A percentile compares a stretch with the other conserved stretches of the same genome.
phyloP scores from a whole-genome alignment of 106 monocot genomes.

The Alisma plantagoaquatica region DNA sequence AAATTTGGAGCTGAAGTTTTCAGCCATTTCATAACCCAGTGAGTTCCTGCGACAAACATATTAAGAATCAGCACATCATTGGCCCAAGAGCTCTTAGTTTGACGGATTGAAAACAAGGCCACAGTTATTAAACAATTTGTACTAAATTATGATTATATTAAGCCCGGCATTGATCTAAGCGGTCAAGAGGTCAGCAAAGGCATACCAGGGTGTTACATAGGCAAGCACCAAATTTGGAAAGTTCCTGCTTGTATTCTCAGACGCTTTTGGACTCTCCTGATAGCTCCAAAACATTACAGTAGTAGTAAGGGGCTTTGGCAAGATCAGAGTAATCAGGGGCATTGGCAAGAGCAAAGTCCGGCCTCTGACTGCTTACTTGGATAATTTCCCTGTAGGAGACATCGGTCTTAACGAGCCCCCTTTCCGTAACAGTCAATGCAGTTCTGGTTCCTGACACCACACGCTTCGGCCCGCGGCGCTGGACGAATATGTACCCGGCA shows the following conservation, averaged over 20 bases:
- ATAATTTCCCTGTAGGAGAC: constrained; percentile 54
- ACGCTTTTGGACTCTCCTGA: constrained; percentile 56
- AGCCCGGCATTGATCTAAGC: too few relatives aligned
- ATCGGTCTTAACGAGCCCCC: constrained; percentile 54
- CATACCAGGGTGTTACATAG: constrained; percentile 89
- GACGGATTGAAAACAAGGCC: not conserved
- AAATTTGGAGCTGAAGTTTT: constrained; percentile 57
- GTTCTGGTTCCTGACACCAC: not conserved
- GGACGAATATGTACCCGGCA: constrained; percentile 11
- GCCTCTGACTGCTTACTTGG: constrained; percentile 22
- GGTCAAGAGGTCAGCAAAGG: too few relatives aligned
- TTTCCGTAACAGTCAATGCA: constrained; percentile 35
- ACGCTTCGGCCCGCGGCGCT: constrained; percentile 1
- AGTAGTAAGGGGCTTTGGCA: not conserved
- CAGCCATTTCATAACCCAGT: constrained; percentile 85
- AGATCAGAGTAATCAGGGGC: not conserved
- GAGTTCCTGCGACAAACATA: constrained; percentile 62
- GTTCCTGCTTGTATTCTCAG: constrained; percentile 37
- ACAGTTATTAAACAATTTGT: not conserved
- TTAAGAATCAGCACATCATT: not conserved
- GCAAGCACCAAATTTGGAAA: constrained; percentile 77
- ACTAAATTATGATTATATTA: not conserved
- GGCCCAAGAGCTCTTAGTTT: too few relatives aligned
- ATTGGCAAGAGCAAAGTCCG: not conserved
- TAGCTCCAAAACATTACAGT: constrained; percentile 2